These are phyloP conservation scores for Porodaedalea pini DNA, from an alignment of 1,284 basidiomycete species.

Conservation along the genomic window DNA sequence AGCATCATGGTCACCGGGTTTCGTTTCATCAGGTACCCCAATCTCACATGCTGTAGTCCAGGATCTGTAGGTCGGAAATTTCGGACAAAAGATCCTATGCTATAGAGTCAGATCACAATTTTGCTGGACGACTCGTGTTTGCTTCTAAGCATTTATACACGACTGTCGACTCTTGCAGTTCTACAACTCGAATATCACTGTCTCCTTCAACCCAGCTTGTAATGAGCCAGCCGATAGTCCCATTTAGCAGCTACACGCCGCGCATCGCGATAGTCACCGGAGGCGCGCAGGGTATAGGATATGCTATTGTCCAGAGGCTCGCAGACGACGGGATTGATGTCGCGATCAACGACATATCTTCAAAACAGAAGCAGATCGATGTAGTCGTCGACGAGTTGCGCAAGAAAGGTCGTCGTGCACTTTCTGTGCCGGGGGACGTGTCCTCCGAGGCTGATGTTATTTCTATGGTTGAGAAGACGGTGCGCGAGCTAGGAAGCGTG, in stretches of 20 bases:
- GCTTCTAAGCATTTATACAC: too few relatives aligned
- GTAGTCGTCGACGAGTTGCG: conserved; percentile 12
- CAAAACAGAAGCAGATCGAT: not conserved
- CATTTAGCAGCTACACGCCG: not conserved
- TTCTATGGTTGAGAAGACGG: conserved; percentile 14
- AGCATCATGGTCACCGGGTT: too few relatives aligned
- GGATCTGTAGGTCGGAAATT: too few relatives aligned
- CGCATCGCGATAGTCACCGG: conserved; percentile 13
- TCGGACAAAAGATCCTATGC: too few relatives aligned
- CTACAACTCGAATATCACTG: too few relatives aligned
- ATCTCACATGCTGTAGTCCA: too few relatives aligned
- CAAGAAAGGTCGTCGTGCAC: conserved; percentile 10
- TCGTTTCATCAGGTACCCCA: too few relatives aligned
- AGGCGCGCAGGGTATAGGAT: conserved; percentile 25
- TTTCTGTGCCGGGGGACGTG: conserved; percentile 16
- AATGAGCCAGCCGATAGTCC: too few relatives aligned
- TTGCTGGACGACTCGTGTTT: too few relatives aligned
- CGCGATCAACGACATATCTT: conserved; percentile 22
- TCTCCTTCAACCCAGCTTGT: too few relatives aligned
- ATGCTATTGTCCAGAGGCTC: conserved; percentile 15
- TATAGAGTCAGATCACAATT: too few relatives aligned
- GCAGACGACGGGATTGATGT: conserved; percentile 22
- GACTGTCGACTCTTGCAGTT: too few relatives aligned
- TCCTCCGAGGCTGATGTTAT: conserved; percentile 18
- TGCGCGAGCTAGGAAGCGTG: conserved; percentile 15